Evolutionary conservation across 768 basidiomycete genomes (phyloP), one percentile per base, ranked within the genome.

Genomic region (Xanthoconium stramineum): DNA sequence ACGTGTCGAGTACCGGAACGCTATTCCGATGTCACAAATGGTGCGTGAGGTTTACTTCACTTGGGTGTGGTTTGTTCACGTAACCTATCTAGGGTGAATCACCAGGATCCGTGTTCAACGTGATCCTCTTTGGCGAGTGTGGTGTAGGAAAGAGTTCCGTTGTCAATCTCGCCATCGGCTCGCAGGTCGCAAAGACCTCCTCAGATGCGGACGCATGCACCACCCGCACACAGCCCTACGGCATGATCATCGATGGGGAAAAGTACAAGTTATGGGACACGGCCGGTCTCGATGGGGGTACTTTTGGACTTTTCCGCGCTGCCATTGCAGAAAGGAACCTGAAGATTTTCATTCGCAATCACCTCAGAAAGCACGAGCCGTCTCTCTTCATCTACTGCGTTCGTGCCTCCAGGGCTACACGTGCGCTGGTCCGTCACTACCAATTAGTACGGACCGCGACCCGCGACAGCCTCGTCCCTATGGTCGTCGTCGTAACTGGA

Each of bases 91-190:
- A 61, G 59, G 49, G 20, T 29, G 54, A 48, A 36, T 29, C 47
- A 4, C 24, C 24, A 28, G 36, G 24, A 17, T 52, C 57, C 5
- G 57, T 37, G 30, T 49, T 52, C 45, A 79, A 79, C 56, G 63
- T 78, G 48, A 51, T 79, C 45, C 38, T 78, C n/a, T 80, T 79
- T 56, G 78, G 78, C n/a, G 76, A 79, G 59, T 64, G 69, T 10
- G 78, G 78, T 36, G 56, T 67, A 37, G 73, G 73, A 32, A 80
- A 79, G 52, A 80, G 79, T 56, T 77, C 75, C 1, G 58, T 78
- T 19, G 51, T 80, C 52, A 80, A 79, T 58, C 70, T 80, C 60
- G 43, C 78, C 42, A 53, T 57, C 19, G 69, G 69, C 38, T 55
- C 61, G 8, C 53, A 68, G 6, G 53, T 55, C 10, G 77, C 77